Conservation (phyloP, 2,329 filamentous ascomycete genomes). For the Allantophomopsis lycopodina region DNA sequence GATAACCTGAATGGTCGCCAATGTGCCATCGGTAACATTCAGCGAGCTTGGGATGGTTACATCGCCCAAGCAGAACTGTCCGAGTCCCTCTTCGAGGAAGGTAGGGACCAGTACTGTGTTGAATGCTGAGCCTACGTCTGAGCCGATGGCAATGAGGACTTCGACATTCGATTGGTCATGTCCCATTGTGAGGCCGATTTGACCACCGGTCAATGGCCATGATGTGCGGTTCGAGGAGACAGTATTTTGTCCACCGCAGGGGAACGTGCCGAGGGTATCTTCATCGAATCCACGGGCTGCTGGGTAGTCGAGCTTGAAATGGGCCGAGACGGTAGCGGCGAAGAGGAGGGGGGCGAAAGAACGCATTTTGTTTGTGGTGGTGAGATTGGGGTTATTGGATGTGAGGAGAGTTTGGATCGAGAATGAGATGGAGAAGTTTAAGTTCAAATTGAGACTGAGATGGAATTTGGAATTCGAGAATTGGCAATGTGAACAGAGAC, state of each 20-base stretch:
- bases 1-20: slow-evolving; percentile 58
- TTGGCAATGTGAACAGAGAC: too few species aligned
- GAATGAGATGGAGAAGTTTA: too few species aligned
- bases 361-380: slow-evolving; percentile 7
- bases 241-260: slow-evolving; percentile 30
- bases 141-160: slow-evolving; percentile 12
- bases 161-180: slow-evolving; percentile 22
- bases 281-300: slow-evolving; percentile 27
- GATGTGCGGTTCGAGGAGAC: slow-evolving; percentile 27
- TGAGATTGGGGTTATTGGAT: too few species aligned
- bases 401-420: too few species aligned
- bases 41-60: slow-evolving; percentile 36
- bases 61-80: slow-evolving; percentile 52
- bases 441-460: too few species aligned
- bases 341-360: slow-evolving; percentile 20
- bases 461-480: too few species aligned
- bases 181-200: slow-evolving; percentile 35
- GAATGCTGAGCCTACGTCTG: slow-evolving; percentile 9
- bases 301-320: slow-evolving; percentile 42
- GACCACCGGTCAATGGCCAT: slow-evolving; percentile 32
- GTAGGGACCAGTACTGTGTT: slow-evolving; percentile 11
- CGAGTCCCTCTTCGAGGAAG: slow-evolving; percentile 18
- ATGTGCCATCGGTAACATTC: slow-evolving; percentile 39
- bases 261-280: slow-evolving; percentile 24
- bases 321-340: slow-evolving; percentile 31